Evolutionary conservation across 1,284 basidiomycete genomes (phyloP).

Genomic region (Stereum hirsutum): DNA sequence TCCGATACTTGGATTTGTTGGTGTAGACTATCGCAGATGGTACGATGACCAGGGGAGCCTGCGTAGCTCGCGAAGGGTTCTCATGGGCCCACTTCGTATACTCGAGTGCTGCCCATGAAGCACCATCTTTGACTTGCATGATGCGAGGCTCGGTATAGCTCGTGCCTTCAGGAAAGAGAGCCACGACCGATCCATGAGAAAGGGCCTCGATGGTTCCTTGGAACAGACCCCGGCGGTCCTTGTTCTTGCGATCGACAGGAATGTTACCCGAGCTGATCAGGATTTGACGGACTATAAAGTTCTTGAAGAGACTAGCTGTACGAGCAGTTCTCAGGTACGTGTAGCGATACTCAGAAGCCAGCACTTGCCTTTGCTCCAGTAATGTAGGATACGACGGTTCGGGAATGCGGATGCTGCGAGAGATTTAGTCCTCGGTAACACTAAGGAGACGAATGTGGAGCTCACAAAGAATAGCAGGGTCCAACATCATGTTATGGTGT

Average conservation of each 20-base stretch:
- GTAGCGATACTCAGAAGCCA: constrained; percentile 1
- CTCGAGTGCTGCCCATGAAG: constrained; percentile 93
- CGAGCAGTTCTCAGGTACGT: constrained; percentile 5
- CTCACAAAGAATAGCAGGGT: constrained; percentile 75
- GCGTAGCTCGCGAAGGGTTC: constrained; percentile 34
- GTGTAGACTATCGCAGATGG: constrained; percentile 90
- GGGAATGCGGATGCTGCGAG: constrained; percentile 69
- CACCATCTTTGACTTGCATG: constrained; percentile 92
- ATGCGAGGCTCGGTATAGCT: constrained; percentile 87
- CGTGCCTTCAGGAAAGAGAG: constrained; percentile 91
- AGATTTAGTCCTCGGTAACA: constrained; percentile 2
- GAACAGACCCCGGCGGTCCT: constrained; percentile 86
- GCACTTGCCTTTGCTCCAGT: constrained; percentile 79
- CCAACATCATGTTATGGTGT: constrained; percentile 90
- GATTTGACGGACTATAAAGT: constrained; percentile 66
- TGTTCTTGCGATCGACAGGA: constrained; percentile 88
- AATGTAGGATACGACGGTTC: constrained; percentile 75
- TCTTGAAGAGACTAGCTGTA: constrained; percentile 65
- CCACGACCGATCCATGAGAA: constrained; percentile 71
- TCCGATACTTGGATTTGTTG: constrained; percentile 91
- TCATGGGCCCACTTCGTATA: constrained; percentile 73
- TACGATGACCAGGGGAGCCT: constrained; percentile 47
- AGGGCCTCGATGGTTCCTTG: constrained; percentile 85
- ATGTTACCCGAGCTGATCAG: constrained; percentile 91
- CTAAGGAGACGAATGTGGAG: constrained; percentile 9